Evolutionary conservation across 148 eudicot species (phyloP).

Genomic region (Rhododendron mucronatum): DNA sequence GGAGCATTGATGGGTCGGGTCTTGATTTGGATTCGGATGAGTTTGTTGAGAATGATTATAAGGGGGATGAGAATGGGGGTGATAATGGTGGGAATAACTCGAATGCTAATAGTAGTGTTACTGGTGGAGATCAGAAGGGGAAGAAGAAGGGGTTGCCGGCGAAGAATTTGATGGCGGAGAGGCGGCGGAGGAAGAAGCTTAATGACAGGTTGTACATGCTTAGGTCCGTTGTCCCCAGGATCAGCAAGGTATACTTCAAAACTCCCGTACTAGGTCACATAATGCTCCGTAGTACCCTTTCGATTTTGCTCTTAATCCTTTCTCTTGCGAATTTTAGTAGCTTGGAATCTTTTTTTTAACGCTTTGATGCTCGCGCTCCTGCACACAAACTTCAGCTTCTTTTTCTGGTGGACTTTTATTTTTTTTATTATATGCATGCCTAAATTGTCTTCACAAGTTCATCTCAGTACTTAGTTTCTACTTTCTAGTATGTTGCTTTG

Average conservation of each 20-base stretch:
- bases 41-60: slow-evolving; percentile 30
- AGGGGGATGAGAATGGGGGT: slow-evolving; percentile 27
- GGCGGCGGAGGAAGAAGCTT: slow-evolving; percentile 86
- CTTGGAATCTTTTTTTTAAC: not conserved
- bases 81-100: slow-evolving; percentile 54
- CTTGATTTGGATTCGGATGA: slow-evolving; percentile 65
- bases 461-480: not conserved
- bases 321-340: not conserved
- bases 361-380: not conserved
- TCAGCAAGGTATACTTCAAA: slow-evolving; percentile 66
- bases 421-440: not conserved
- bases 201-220: slow-evolving; percentile 89
- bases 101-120: slow-evolving; percentile 44
- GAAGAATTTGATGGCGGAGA: slow-evolving; percentile 92
- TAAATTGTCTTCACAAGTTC: not conserved
- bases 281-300: no score
- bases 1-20: slow-evolving; percentile 62
- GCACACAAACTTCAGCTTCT: not conserved
- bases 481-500: not conserved
- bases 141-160: slow-evolving; percentile 90
- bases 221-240: slow-evolving; percentile 88
- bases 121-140: slow-evolving; percentile 50
- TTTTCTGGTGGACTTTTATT: not conserved
- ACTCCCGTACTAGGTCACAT: no score
- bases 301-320: not conserved